Evolutionary conservation across 768 basidiomycete genomes (phyloP).

Genomic region (Pulveroboletus sp.): DNA sequence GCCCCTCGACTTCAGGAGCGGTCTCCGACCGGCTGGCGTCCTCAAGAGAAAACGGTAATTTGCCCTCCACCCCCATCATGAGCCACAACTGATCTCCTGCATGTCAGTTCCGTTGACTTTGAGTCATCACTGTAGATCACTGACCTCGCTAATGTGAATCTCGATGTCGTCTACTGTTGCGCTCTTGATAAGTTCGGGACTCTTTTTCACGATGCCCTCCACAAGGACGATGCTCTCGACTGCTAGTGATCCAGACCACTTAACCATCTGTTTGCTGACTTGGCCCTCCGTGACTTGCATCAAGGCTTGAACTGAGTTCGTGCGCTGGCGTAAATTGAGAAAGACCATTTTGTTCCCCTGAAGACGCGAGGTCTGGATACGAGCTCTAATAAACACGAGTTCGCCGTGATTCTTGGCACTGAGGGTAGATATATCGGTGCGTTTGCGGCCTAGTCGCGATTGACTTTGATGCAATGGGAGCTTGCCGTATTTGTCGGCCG

Average conservation of each 20-base stretch:
- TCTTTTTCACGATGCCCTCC: slow-evolving; percentile 75
- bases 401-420: slow-evolving; percentile 61
- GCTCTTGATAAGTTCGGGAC: slow-evolving; percentile 84
- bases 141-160: slow-evolving; percentile 76
- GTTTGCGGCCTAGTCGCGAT: slow-evolving; percentile 55
- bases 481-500: slow-evolving; percentile 76
- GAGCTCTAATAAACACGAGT: slow-evolving; percentile 78
- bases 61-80: slow-evolving; percentile 70
- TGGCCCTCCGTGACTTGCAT: slow-evolving; percentile 64
- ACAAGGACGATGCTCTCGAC: slow-evolving; percentile 91
- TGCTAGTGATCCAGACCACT: slow-evolving; percentile 75
- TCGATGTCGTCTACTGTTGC: slow-evolving; percentile 86
- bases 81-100: slow-evolving; percentile 59
- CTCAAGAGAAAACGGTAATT: slow-evolving; percentile 87
- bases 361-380: slow-evolving; percentile 86
- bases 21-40: slow-evolving; percentile 85
- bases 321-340: slow-evolving; percentile 84
- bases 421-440: slow-evolving; percentile 63
- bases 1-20: slow-evolving; percentile 56
- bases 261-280: slow-evolving; percentile 96
- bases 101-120: slow-evolving; percentile 1
- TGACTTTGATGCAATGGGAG: slow-evolving; percentile 91
- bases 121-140: slow-evolving; percentile 6
- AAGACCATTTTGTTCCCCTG: slow-evolving; percentile 97
- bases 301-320: slow-evolving; percentile 82